Base-by-base conservation (phyloP, 768 basidiomycete species). In the Naganishia randhawae region DNA sequence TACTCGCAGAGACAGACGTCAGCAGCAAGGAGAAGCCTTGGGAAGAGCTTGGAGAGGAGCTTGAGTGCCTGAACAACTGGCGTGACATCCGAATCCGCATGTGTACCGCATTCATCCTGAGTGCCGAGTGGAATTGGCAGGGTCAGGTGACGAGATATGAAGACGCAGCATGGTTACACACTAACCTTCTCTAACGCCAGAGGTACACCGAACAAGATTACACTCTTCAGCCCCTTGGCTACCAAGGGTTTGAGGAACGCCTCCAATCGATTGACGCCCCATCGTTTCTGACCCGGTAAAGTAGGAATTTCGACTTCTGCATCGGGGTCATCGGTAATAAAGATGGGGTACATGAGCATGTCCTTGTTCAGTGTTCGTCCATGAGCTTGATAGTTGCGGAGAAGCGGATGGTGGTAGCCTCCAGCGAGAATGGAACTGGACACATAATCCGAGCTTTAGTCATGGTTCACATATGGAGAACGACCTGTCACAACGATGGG, bases 1-100 rank as follows among this genome's bases (percentile, higher is more conserved):
- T 99, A 98, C 82, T 98, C 95, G 84, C 96, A 99, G n/a, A 99
- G 86, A 78, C 96, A 99, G 22, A 98, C 96, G 75, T 99, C 96
- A 75, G 87, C 86, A 0, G 93, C 90, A 75, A 99, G 88, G 82
- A 93, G 92, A 27, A 99, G 82, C 7, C 83, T 77, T 0, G 96
- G 95, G 82, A 88, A 99, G 69, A 90, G 84, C 1, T 81, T 65
- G 6, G 88, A 86, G 39, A 99, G 84, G 67, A 85, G 87, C 75
- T 85, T 85, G 73, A 97, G 89, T n/a, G 91, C 93, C 54, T 86
- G 87, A 72, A 99, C 96, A 75, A 98, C 96, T 39, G 96, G 96
- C 0, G 95, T 94, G 0, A 85, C 73, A 8, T 86, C 84, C 75
- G 95, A 92, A 77, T 98, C 96, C 52, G 96, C 96, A 14, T 90